Evolutionary conservation across 2,329 filamentous ascomycete species (phyloP).

Genomic region (Conoideocrella luteorostrata): DNA sequence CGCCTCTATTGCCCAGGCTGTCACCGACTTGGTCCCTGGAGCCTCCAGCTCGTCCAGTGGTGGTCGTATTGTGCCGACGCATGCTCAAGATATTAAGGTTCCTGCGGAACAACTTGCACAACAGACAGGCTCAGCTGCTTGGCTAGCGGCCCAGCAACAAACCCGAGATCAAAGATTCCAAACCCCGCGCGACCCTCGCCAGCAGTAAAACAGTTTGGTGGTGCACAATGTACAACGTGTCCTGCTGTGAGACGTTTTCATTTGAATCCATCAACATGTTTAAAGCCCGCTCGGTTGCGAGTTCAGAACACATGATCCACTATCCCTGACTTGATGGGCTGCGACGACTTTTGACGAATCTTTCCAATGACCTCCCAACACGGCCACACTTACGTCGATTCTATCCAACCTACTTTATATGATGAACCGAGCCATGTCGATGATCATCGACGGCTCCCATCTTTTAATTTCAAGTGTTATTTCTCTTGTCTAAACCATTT

Average conservation of each 20-base stretch:
- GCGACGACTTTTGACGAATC: slow-evolving; percentile 6
- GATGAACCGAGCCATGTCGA: not conserved
- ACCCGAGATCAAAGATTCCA: slow-evolving; percentile 32
- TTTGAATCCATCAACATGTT: not conserved
- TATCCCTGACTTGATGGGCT: not conserved
- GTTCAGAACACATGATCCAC: too few relatives aligned
- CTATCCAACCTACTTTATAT: not conserved
- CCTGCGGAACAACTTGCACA: slow-evolving; percentile 53
- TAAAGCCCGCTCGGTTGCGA: not conserved
- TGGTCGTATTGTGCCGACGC: slow-evolving; percentile 13
- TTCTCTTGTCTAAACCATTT: not conserved
- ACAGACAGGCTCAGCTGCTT: slow-evolving; percentile 45
- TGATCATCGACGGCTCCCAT: not conserved
- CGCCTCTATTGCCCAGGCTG: slow-evolving; percentile 64
- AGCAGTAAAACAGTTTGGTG: slow-evolving; percentile 15
- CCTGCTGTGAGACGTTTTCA: not conserved
- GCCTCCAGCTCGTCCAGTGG: slow-evolving; percentile 21
- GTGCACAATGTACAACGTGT: not conserved
- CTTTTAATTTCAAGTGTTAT: not conserved
- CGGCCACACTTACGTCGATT: not conserved
- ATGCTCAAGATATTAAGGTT: slow-evolving; percentile 49
- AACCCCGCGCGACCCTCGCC: slow-evolving; percentile 39
- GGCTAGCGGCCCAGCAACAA: slow-evolving; percentile 42
- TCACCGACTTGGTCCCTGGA: slow-evolving; percentile 60
- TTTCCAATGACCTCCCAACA: not conserved